These are phyloP conservation scores for Papiliotrema flavescens DNA, from an alignment of 1,284 basidiomycete species.

Conservation along the genomic window DNA sequence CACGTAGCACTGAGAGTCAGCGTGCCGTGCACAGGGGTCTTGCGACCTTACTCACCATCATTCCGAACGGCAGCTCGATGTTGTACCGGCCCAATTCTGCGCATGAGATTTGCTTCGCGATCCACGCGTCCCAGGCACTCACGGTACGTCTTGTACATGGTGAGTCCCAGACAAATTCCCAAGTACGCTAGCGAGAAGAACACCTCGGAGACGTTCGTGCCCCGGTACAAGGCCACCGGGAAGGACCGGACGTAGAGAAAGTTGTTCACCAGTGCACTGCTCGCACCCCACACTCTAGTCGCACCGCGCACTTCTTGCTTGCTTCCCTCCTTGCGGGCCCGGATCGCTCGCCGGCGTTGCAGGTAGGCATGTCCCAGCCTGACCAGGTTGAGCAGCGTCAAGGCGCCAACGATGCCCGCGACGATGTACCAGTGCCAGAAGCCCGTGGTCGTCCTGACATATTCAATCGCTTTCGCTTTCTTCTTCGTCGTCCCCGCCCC, in stretches of 20 bases:
- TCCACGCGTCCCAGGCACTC: not conserved
- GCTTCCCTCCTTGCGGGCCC: not conserved
- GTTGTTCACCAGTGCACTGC: not conserved
- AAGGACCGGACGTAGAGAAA: not conserved
- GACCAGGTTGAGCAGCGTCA: not conserved
- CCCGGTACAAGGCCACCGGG: not conserved
- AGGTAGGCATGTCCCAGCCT: not conserved
- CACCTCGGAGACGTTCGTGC: not conserved
- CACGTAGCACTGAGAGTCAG: not conserved
- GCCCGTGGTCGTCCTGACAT: not conserved
- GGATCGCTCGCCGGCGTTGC: not conserved
- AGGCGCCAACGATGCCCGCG: not conserved
- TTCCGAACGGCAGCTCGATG: constrained; percentile 1
- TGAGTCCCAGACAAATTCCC: not conserved
- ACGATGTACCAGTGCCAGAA: constrained; percentile 6
- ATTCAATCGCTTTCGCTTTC: not conserved
- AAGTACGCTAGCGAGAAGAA: not conserved
- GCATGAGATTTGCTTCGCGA: too few relatives aligned
- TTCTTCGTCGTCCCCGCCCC: not conserved
- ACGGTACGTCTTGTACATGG: constrained; percentile 6
- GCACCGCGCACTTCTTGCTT: not conserved
- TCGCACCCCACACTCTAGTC: not conserved
- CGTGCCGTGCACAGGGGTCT: not conserved
- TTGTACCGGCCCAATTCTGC: not conserved
- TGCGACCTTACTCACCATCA: constrained; percentile 1